Evolutionary conservation across 2,329 filamentous ascomycete genomes (phyloP).

Genomic region (Aaosphaeria pasadenensis): DNA sequence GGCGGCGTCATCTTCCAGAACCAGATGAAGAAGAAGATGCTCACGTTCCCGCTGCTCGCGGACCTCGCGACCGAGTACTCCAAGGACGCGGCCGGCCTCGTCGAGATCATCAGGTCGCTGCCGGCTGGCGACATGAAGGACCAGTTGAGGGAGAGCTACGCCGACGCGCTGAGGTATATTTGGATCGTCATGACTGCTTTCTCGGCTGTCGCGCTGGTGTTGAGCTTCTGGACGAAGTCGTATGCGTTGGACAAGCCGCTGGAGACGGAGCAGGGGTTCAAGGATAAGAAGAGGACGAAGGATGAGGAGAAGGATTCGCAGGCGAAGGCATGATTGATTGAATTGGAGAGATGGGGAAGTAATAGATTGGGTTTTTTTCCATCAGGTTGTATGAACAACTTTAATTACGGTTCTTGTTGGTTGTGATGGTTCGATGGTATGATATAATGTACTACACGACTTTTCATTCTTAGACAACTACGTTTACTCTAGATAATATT

Average conservation of each 20-base stretch:
- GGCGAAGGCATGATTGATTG: no score
- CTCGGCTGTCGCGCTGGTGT: constrained; percentile 49
- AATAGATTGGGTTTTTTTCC: no score
- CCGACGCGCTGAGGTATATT: constrained; percentile 53
- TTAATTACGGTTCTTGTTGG: no score
- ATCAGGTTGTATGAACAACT: no score
- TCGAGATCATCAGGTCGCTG: constrained; percentile 58
- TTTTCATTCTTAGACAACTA: no score
- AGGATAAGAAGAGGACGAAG: constrained; percentile 31
- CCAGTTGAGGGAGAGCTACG: constrained; percentile 46
- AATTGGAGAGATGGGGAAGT: no score
- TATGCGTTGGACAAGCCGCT: constrained; percentile 45
- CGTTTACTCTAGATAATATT: no score
- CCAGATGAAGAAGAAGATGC: constrained; percentile 52
- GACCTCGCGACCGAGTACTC: constrained; percentile 50
- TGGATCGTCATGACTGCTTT: constrained; percentile 57
- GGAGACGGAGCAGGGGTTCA: constrained; percentile 49
- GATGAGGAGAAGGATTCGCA: constrained; percentile 16
- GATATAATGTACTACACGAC: no score
- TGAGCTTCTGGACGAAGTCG: constrained; percentile 52
- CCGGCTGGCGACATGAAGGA: constrained; percentile 46
- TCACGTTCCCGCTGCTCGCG: constrained; percentile 48
- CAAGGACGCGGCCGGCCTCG: constrained; percentile 57
- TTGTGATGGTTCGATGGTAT: no score
- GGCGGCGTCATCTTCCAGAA: constrained; percentile 71